Base-by-base conservation (phyloP, 108 stramenopile genomes). In the Cyclostephanos invisitatus region DNA sequence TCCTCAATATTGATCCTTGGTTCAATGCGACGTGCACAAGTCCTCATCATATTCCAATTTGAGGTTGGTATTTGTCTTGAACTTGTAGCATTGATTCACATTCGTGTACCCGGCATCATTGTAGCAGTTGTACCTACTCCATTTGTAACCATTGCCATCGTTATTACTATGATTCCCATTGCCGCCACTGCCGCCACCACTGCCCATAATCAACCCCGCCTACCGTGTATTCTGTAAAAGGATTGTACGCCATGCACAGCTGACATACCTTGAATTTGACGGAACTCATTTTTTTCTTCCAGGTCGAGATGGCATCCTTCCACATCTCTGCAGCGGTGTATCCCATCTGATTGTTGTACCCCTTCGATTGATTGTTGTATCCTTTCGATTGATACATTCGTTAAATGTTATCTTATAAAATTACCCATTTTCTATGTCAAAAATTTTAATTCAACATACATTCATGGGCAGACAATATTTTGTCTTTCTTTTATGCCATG, bases 241-340 rank as follows among this genome's bases (percentile, higher is more conserved):
- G 67, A 49, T 77, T 68, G 70, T 77, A 77, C 5, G 76, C 76
- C 0, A 58, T 12, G 56, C 76, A 77, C 3, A 70, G 76, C 48
- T 77, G 76, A 47, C 76, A 77, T 15, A 68, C 28, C 44, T 77
- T 77, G 70, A 71, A 77, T n/a, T n/a, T n/a, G n/a, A n/a, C n/a
- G 7, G 32, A 60, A 37, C 64, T 68, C 66, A 77, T 68, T 36
- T 67, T 49, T 28, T 77, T 60, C 53, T 77, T 77, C 76, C 69
- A 70, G 9, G 69, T 68, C 2, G 51, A 54, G n/a, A 70, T 63
- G 3, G 56, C 44, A 9, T 62, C 61, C 6, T 44, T 60, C 40
- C 49, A 64, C 5, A 15, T 35, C 17, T 54, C 25, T 0, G 74
- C 74, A 3, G 62, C 55, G 18, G 37, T 24, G 18, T 68, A 20